A percentile compares a stretch with the other conserved stretches of the same genome.
Evolutionary conservation across 495 filamentous ascomycete species (phyloP).

Genomic region (Daldinia vernicosa): DNA sequence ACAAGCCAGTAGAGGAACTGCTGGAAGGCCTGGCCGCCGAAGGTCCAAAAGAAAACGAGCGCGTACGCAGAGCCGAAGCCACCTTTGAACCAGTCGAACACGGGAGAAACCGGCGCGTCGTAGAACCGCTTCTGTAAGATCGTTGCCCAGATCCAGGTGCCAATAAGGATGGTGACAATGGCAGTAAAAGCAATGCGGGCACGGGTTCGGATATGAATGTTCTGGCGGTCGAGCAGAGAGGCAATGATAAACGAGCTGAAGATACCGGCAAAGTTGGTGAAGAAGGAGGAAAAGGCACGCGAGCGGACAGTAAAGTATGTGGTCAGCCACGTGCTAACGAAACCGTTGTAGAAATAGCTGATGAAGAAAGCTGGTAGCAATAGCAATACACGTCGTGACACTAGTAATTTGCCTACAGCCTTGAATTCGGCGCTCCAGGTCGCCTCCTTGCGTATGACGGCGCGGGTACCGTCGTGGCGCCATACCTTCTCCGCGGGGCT

Average conservation of each 20-base stretch:
- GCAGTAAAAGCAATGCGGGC: conserved; percentile 40
- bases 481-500: conserved; percentile 38
- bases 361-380: conserved; percentile 50
- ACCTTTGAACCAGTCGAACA: conserved; percentile 47
- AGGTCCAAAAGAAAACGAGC: conserved; percentile 49
- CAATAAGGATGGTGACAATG: conserved; percentile 42
- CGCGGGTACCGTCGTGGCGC: conserved; percentile 39
- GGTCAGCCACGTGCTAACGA: conserved; percentile 46
- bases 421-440: conserved; percentile 46
- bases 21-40: conserved; percentile 48
- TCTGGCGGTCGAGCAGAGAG: conserved; percentile 42
- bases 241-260: conserved; percentile 47
- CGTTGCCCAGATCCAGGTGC: conserved; percentile 48
- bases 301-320: conserved; percentile 50
- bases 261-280: conserved; percentile 49
- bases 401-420: conserved; percentile 38
- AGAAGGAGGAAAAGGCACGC: conserved; percentile 45
- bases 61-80: conserved; percentile 45
- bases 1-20: conserved; percentile 49
- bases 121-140: conserved; percentile 46
- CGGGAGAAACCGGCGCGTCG: conserved; percentile 32
- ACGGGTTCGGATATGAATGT: conserved; percentile 41
- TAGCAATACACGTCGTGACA: conserved; percentile 37
- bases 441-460: conserved; percentile 39
- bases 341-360: conserved; percentile 51